Evolutionary conservation across 1,284 basidiomycete species (phyloP), one percentile per base, ranked within the genome.

Genomic region (Cryptococcus sp.): DNA sequence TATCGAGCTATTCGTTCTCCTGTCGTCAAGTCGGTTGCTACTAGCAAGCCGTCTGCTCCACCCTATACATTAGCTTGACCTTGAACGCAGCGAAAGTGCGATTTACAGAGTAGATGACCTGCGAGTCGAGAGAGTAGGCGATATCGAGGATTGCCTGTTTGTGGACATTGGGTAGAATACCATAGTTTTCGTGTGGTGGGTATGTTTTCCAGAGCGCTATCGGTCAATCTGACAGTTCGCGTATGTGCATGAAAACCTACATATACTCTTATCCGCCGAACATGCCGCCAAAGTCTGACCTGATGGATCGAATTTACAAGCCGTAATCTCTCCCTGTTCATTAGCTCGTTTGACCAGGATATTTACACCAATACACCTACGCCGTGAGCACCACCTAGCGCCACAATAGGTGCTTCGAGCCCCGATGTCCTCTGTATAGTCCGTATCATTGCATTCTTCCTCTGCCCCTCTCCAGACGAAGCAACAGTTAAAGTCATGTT

Each of bases 191-290:
- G 52, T 77, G 74, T 18, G 74, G 74, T 14, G 74, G 73, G 51
- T 75, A 77, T 1, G 75, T 75, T 53, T 69, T 69, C 75, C 75
- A 77, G 21, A 77, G 57, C 10, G 75, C 73, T 76, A 53, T 11
- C 11, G n/a, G n/a, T n/a, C 42, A 5, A 32, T 2, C 10, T 5
- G 18, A 14, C 10, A 9, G 9, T 41, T n/a, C 19, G 9, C 39
- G 39, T 21, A 10, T 41, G 11, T 41, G 7, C 18, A n/a, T n/a
- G 32, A 19, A 16, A 40, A 66, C 72, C 54, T 48, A 76, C 74
- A 76, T 53, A 76, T 73, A 48, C 60, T 66, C 25, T 67, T 57
- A 54, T 76, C 75, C 14, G 66, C 64, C 24, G 74, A 75, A 50
- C 64, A 69, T 10, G 75, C 75, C 18, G 74, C 75, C 28, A 76